Conservation (phyloP, 2,329 filamentous ascomycete genomes). For the Calonectria pseudoreteaudii region DNA sequence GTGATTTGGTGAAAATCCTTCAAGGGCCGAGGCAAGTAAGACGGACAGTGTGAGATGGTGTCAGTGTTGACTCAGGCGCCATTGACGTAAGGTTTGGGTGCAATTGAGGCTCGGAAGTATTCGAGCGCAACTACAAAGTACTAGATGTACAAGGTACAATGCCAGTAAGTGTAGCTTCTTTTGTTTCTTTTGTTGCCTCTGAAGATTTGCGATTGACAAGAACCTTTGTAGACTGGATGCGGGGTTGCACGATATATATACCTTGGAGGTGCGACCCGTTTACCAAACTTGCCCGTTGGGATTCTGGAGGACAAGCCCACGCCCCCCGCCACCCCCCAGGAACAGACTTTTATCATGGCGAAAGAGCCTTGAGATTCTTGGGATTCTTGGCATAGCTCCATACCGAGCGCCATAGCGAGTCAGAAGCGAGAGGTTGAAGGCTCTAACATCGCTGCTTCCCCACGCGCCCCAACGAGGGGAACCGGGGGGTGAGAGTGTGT, state of each 20-base stretch:
- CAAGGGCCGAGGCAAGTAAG: conserved; percentile 3
- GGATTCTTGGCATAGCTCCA: conserved; percentile 30
- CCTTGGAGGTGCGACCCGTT: conserved; percentile 9
- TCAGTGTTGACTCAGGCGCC: conserved; percentile 30
- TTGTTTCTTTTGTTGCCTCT: conserved; percentile 6
- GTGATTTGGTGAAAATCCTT: conserved; percentile 3
- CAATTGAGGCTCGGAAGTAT: conserved; percentile 16
- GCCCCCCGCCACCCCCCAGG: conserved; percentile 9
- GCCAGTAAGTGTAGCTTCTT: conserved; percentile 1
- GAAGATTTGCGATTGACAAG: conserved; percentile 13
- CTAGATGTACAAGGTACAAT: background rate
- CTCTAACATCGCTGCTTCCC: conserved; percentile 22
- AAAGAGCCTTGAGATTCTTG: conserved; percentile 28
- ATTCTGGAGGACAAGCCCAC: conserved; percentile 19
- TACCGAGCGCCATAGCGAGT: conserved; percentile 33
- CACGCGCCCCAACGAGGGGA: conserved; percentile 17
- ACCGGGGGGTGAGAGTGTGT: conserved; percentile 21
- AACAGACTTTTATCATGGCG: conserved; percentile 29
- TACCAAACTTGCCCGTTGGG: conserved; percentile 27
- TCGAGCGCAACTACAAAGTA: background rate
- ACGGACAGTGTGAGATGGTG: background rate
- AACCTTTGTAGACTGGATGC: conserved; percentile 29
- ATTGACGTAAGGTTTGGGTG: conserved; percentile 26
- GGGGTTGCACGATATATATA: conserved; percentile 42
- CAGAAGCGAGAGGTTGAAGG: conserved; percentile 23